Evolutionary conservation across 495 filamentous ascomycete species (phyloP).

Genomic region (Hypoxylon intermedium): DNA sequence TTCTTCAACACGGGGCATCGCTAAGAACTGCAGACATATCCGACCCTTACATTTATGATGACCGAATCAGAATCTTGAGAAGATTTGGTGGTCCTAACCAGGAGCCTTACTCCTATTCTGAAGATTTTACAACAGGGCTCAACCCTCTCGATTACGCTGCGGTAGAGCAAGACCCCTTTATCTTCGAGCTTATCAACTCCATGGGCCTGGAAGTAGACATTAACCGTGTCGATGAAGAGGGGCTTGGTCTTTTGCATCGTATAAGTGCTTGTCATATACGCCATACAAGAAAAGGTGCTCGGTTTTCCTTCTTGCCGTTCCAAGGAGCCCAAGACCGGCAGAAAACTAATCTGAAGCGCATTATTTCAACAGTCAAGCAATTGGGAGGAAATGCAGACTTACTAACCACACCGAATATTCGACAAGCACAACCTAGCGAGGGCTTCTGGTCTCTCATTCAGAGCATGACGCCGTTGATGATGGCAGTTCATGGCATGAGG

Average conservation of each 20-base stretch:
- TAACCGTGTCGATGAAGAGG: not conserved
- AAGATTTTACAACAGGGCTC: not conserved
- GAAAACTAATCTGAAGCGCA: not conserved
- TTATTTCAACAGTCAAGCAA: not conserved
- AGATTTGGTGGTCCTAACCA: not conserved
- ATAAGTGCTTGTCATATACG: not conserved
- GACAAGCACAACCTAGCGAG: not conserved
- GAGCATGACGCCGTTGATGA: not conserved
- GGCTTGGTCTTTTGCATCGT: not conserved
- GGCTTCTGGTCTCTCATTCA: not conserved
- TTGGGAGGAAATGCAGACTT: not conserved
- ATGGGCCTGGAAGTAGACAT: not conserved
- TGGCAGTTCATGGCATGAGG: not conserved
- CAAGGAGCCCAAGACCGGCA: not conserved
- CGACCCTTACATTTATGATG: not conserved
- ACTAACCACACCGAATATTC: not conserved
- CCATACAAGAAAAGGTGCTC: not conserved
- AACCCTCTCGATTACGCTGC: not conserved
- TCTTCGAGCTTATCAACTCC: not conserved
- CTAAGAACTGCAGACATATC: not conserved
- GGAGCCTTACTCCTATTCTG: not conserved
- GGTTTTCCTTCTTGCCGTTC: not conserved
- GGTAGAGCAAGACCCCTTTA: not conserved
- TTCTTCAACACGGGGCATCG: not conserved
- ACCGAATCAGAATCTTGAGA: not conserved